Evolutionary conservation across 2,329 filamentous ascomycete genomes (phyloP).

Genomic region (Colletotrichum tabaci): DNA sequence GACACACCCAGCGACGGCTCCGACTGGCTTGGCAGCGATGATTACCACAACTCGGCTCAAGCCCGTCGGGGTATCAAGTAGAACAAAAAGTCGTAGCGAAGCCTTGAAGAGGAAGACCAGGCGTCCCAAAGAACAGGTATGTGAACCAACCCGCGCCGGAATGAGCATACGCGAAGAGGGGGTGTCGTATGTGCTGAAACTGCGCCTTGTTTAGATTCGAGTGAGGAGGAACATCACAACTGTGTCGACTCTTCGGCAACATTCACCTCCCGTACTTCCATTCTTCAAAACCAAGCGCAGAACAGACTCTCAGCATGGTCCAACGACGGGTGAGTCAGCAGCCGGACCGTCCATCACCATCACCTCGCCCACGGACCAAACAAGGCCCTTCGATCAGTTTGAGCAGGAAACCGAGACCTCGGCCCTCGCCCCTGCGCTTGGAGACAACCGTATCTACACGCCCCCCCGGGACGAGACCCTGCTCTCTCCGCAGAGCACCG

Average conservation of each 20-base stretch:
- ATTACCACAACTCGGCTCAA: background rate
- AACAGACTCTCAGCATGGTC: background rate
- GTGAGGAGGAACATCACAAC: too few relatives aligned
- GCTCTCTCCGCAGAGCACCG: background rate
- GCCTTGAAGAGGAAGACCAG: background rate
- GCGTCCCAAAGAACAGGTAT: background rate
- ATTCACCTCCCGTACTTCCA: background rate
- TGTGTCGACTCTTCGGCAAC: too few relatives aligned
- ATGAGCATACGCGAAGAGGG: too few relatives aligned
- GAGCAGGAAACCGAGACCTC: background rate
- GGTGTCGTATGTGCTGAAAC: background rate
- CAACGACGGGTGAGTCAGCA: background rate
- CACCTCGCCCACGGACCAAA: background rate
- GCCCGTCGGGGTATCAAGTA: background rate
- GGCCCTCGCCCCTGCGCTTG: background rate
- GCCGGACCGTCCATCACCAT: constrained; percentile 6
- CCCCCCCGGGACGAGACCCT: constrained; percentile 3
- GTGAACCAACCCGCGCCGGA: background rate
- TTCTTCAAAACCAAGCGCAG: constrained; percentile 1
- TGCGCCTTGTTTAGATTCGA: background rate
- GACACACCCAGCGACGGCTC: background rate
- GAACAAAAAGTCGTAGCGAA: background rate
- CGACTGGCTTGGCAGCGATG: constrained; percentile 8
- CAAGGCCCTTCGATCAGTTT: background rate
- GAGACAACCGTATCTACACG: constrained; percentile 16